Evolutionary conservation across 1,284 basidiomycete genomes (phyloP), one percentile per base, ranked within the genome.

Genomic region (Boletus albobrunnescens): DNA sequence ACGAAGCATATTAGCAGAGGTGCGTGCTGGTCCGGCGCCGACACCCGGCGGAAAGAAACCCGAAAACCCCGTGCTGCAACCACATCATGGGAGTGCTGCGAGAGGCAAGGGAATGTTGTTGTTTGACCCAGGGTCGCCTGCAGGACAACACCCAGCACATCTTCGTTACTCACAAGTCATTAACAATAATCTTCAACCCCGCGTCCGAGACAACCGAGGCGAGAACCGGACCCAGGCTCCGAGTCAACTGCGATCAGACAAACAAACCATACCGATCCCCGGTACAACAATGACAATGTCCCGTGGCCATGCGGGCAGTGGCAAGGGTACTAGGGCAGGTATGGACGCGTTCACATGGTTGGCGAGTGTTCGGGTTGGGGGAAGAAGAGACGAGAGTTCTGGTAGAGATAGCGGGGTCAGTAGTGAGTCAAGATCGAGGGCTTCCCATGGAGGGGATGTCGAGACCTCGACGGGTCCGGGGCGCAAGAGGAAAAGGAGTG

Each of bases 291-390:
- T 59, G 58, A 65, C 61, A 44, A 70, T 42, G 79, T 77, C 41
- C 77, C 78, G 33, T 78, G 84, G 82, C 74, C 74, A 56, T 73
- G 80, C 30, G 75, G 81, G 73, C 6, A 75, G 75, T 3, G 76
- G 74, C 4, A 77, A 74, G 50, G 75, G 75, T 31, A 69, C 72
- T 10, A 69, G 72, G 13, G 74, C 85, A 60, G 82, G 87, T 43
- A 77, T 88, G 68, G 83, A 87, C 43, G 70, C 79, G 8, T 69
- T 84, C 31, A 74, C 77, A 3, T 91, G 88, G 87, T 60, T 90
- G 47, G 76, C 81, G 19, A 85, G 75, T 53, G 79, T 91, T 41
- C 84, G 80, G 51, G 78, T 86, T 12, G 78, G 75, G 1, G 65
- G 61, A 13, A 67, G 54, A 41, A 67, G 72, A 47, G 77, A 76